Base-by-base conservation (phyloP, 2,329 filamentous ascomycete genomes). In the Epichloe gansuensis region DNA sequence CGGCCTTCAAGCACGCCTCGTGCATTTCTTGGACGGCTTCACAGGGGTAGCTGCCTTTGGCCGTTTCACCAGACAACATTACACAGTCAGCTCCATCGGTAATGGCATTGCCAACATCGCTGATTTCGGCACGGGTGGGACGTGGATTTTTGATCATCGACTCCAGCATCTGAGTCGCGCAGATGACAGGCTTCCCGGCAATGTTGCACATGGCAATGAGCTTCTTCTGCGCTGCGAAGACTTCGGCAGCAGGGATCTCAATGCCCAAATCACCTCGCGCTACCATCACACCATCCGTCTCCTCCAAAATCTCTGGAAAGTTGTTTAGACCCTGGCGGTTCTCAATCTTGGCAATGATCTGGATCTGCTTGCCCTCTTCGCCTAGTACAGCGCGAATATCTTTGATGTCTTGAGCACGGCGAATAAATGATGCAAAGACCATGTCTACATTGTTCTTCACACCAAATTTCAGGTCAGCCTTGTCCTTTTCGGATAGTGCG, bases 171-270 rank as follows among this genome's bases (percentile, higher is more conserved):
- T 98, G 93, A 41, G 93, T 98, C 55, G 93, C 93, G 74, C 91
- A 97, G 70, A 98, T 96, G 70, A 91, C 90, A 61, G 93, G 93
- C 81, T 98, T 98, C 73, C 93, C 93, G 61, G 89, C 90, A 67
- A 96, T 84, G 79, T 98, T 98, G 83, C 93, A 98, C 84, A 97
- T 97, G 74, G 93, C 90, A 72, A 98, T 98, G 81, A 98, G 90
- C 88, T 98, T 98, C 86, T 98, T 98, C 80, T 98, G 93, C 53
- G 93, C 93, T 61, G 95, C 89, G 73, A 98, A 98, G 60, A 98
- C 93, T 79, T 98, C 93, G 58, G 91, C 89, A 56, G 93, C 91
- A 48, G 93, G 91, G 63, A 98, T 98, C 76, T 98, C 93, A 64
- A 98, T 98, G 77, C 93, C 93, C 35, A 70, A 65, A 68, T 97